These are phyloP conservation scores for Agapanthus africanus DNA, from an alignment of 106 monocot genomes.

Conservation along the genomic window DNA sequence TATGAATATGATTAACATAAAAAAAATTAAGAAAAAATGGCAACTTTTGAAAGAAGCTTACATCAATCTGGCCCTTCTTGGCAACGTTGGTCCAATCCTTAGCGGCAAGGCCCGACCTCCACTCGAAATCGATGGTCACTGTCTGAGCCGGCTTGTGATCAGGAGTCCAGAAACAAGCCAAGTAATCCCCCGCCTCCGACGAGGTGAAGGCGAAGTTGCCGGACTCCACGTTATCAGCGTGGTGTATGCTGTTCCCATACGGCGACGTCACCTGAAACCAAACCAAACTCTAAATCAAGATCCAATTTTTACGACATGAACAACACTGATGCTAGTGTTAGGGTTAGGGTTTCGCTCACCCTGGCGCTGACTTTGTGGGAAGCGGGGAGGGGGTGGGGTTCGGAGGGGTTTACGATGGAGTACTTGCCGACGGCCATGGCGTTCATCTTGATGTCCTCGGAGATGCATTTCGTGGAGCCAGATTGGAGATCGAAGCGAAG, in stretches of 20 bases:
- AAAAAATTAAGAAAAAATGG: too few species aligned
- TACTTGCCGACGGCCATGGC: slow-evolving; percentile 96
- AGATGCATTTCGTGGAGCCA: slow-evolving; percentile 88
- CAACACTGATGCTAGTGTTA: too few species aligned
- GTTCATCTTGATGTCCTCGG: slow-evolving; percentile 84
- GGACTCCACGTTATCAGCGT: slow-evolving; percentile 58
- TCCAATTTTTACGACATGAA: too few species aligned
- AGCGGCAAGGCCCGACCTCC: slow-evolving; percentile 82
- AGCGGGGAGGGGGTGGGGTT: slow-evolving; percentile 55
- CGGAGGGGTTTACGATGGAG: slow-evolving; percentile 53
- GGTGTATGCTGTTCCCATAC: slow-evolving; percentile 75
- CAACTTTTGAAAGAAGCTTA: slow-evolving; percentile 28
- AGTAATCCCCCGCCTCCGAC: slow-evolving; percentile 72
- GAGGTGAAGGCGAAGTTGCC: slow-evolving; percentile 81
- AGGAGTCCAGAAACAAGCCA: slow-evolving; percentile 89
- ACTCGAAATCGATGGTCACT: slow-evolving; percentile 76
- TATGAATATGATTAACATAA: too few species aligned
- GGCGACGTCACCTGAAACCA: slow-evolving; percentile 69
- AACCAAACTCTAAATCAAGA: background rate
- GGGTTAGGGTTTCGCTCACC: slow-evolving; percentile 39
- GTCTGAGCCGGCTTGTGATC: slow-evolving; percentile 67
- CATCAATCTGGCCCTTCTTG: slow-evolving; percentile 95
- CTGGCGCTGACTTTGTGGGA: slow-evolving; percentile 65
- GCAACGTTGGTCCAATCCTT: slow-evolving; percentile 90
- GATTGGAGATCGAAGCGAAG: slow-evolving; percentile 89